Evolutionary conservation across 306 rosid species (phyloP), one percentile per base, ranked within the genome.

Genomic region (Comarum palustre): DNA sequence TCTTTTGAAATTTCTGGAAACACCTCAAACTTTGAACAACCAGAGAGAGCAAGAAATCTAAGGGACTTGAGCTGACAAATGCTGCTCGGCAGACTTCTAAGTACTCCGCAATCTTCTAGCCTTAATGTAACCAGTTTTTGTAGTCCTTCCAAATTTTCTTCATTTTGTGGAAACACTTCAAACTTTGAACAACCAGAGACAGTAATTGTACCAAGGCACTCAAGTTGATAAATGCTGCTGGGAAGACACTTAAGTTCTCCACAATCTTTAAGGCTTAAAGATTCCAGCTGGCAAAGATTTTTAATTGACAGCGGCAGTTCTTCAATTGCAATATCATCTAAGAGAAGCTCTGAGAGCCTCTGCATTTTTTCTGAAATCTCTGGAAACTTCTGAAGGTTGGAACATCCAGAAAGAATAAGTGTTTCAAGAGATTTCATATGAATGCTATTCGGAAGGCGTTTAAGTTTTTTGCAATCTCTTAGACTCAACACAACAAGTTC

Each of bases 321-420:
- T 38, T 62, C 2, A 11, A 77, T 77, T 4, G 43, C 71, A 8
- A 55, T 48, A 9, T 25, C 3, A 6, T 13, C 47, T 6, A 77
- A 71, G 9, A 17, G 5, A 5, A 77, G 76, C 29, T 7, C 27
- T 0, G 57, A 38, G 13, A 68, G 1, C 1, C 7, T 0, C 4
- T 14, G 16, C 72, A 70, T 77, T 17, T 38, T 22, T 17, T 51
- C 66, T 2, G 46, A 48, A 61, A 63, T 63, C 32, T 77, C 48
- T 19, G 81, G 81, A 15, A 77, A 77, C 7, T n/a, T 19, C 2
- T 39, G 17, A 1, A 77, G 36, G 0, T 7, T 71, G 0, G 55
- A 60, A 65, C 63, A 77, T 1, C 48, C 73, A 2, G 31, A 48
- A 12, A 77, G 76, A 27, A 11, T 12, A 5, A 77, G 36, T 0